A percentile compares a stretch with the other conserved stretches of the same genome.
phyloP scores from a whole-genome alignment of 345 rosid genomes.

The Stellera chamaejasme region DNA sequence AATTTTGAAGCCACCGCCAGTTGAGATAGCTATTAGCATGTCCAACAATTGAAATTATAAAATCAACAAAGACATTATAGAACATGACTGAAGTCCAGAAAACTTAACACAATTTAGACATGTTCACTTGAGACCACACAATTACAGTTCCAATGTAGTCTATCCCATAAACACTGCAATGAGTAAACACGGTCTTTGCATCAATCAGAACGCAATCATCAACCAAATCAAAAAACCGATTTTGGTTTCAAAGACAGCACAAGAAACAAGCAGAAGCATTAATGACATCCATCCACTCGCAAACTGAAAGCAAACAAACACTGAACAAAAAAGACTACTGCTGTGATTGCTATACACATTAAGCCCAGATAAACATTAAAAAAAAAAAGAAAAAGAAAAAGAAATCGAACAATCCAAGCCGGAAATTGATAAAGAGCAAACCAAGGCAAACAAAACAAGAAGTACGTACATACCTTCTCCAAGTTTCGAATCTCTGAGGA shows the following conservation, averaged over 20 bases:
- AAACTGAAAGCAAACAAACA: background rate
- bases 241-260: too few relatives aligned
- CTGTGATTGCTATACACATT: too few relatives aligned
- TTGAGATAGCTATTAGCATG: too few relatives aligned
- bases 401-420: background rate
- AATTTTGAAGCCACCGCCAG: too few relatives aligned
- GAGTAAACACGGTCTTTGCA: too few relatives aligned
- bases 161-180: too few relatives aligned
- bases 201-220: too few relatives aligned
- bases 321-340: background rate
- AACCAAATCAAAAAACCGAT: too few relatives aligned
- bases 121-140: background rate
- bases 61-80: too few relatives aligned
- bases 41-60: too few relatives aligned
- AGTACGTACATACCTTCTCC: constrained; percentile 46
- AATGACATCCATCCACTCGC: too few relatives aligned
- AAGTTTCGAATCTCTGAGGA: constrained; percentile 51
- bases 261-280: too few relatives aligned
- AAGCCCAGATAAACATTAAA: background rate
- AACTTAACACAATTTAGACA: background rate
- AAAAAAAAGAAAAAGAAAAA: background rate
- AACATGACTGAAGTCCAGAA: background rate
- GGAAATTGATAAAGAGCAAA: background rate
- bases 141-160: background rate
- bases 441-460: background rate